Percentiles rank a stretch among this genome's conserved stretches.
These are phyloP conservation scores for Suillus subaureus DNA, from an alignment of 768 basidiomycete genomes.

Conservation along the genomic window DNA sequence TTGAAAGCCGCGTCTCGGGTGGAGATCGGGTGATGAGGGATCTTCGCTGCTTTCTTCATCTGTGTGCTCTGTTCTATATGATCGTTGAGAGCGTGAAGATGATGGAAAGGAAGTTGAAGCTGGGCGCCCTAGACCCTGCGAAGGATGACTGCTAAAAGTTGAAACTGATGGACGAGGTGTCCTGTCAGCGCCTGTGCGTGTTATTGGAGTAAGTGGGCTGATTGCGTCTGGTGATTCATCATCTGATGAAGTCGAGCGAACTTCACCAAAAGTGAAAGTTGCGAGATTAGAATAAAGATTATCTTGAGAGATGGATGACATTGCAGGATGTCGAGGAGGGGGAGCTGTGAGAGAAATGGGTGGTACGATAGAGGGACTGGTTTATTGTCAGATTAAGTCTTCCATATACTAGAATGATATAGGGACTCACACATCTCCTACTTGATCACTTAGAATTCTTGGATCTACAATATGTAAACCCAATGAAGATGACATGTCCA, in stretches of 20 bases:
- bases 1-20: constrained; percentile 17
- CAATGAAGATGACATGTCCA: constrained; percentile 3
- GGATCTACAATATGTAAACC: constrained; percentile 3
- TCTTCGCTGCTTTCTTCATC: constrained; percentile 40
- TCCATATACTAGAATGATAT: not conserved
- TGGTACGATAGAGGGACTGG: not conserved
- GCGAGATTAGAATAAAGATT: constrained; percentile 43
- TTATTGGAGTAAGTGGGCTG: constrained; percentile 40
- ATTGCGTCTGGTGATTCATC: constrained; percentile 29
- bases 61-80: constrained; percentile 18
- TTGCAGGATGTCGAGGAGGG: constrained; percentile 1
- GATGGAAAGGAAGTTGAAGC: constrained; percentile 18
- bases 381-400: not conserved
- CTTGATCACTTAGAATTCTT: not conserved
- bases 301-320: constrained; percentile 17
- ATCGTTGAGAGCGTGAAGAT: constrained; percentile 15
- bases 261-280: constrained; percentile 45
- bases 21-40: constrained; percentile 32
- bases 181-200: constrained; percentile 35
- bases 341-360: not conserved
- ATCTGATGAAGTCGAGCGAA: constrained; percentile 15
- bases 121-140: constrained; percentile 31
- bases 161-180: constrained; percentile 48
- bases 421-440: not conserved
- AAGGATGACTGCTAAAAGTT: constrained; percentile 34